Conservation (phyloP, 2,329 filamentous ascomycete genomes). For the Blastomyces parvus region DNA sequence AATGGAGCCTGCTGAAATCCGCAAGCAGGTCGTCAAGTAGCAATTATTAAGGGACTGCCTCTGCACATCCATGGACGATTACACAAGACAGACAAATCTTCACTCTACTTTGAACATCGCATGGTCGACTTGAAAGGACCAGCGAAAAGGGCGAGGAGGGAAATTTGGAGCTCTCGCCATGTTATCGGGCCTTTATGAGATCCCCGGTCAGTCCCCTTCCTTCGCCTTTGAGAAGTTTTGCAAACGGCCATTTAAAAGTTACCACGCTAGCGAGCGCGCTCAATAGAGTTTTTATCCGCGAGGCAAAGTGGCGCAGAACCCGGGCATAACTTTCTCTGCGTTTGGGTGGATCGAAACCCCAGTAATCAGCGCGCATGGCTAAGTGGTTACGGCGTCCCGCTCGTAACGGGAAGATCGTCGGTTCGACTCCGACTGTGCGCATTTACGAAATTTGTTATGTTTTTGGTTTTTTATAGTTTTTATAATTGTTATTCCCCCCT, state of each 20-base stretch:
- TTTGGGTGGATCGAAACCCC: background rate
- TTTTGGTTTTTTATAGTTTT: background rate
- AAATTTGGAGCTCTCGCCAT: too few relatives aligned
- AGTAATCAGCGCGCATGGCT: slow-evolving; percentile 3
- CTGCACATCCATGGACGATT: too few relatives aligned
- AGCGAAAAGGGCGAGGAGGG: background rate
- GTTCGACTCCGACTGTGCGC: slow-evolving; percentile 6
- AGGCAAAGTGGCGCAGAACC: too few relatives aligned
- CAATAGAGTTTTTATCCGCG: too few relatives aligned
- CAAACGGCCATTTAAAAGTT: background rate
- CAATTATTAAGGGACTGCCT: too few relatives aligned
- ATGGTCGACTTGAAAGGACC: background rate
- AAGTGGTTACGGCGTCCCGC: slow-evolving; percentile 7
- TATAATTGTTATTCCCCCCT: background rate
- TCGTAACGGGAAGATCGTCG: slow-evolving; percentile 7
- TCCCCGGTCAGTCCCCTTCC: too few relatives aligned
- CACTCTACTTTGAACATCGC: background rate
- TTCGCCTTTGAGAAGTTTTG: background rate
- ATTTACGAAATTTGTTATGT: background rate
- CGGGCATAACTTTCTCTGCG: background rate
- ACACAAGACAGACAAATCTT: too few relatives aligned
- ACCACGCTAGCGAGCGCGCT: background rate
- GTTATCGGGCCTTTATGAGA: too few relatives aligned
- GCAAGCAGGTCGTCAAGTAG: too few relatives aligned
- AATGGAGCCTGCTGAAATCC: background rate